phyloP scores from a whole-genome alignment of 2,329 filamentous ascomycete genomes.

The Ascochyta clinopodiicola region DNA sequence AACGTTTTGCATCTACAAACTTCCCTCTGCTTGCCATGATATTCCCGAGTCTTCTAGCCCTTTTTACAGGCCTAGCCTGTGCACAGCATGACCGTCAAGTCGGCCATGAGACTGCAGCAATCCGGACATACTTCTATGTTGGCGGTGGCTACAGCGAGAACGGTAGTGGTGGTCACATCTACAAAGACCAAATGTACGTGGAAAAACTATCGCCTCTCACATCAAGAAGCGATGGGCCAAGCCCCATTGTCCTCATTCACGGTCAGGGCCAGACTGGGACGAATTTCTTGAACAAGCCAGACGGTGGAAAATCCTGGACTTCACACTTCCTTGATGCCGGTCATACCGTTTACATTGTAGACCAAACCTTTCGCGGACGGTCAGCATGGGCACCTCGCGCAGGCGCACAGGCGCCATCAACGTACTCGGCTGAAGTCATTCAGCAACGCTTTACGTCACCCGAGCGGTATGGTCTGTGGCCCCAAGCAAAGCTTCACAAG shows the following conservation, averaged over 20 bases:
- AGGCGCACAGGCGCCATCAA: background rate
- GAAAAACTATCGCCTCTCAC: slow-evolving; percentile 15
- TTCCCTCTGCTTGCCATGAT: too few species aligned
- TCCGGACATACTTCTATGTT: too few species aligned
- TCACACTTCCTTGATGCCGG: slow-evolving; percentile 55
- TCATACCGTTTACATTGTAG: slow-evolving; percentile 57
- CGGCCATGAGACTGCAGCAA: too few species aligned
- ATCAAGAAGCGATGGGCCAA: background rate
- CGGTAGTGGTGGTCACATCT: too few species aligned
- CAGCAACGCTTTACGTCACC: slow-evolving; percentile 9
- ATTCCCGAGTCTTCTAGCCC: too few species aligned
- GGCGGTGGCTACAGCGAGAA: too few species aligned
- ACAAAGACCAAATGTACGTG: slow-evolving; percentile 12
- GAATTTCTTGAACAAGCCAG: slow-evolving; percentile 52
- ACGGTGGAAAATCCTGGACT: slow-evolving; percentile 58
- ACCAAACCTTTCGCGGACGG: slow-evolving; percentile 55
- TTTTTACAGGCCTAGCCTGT: too few species aligned
- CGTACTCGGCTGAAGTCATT: background rate
- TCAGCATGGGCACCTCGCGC: slow-evolving; percentile 41
- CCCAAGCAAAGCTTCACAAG: slow-evolving; percentile 52
- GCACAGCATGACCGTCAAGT: too few species aligned
- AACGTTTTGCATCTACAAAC: too few species aligned
- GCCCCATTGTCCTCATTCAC: slow-evolving; percentile 20
- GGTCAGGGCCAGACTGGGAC: slow-evolving; percentile 27
- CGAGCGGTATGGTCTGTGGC: slow-evolving; percentile 38